Percentiles rank a stretch among this genome's conserved stretches.
Conservation (phyloP, 2,329 filamentous ascomycete species). For the Fusarium sp. region DNA sequence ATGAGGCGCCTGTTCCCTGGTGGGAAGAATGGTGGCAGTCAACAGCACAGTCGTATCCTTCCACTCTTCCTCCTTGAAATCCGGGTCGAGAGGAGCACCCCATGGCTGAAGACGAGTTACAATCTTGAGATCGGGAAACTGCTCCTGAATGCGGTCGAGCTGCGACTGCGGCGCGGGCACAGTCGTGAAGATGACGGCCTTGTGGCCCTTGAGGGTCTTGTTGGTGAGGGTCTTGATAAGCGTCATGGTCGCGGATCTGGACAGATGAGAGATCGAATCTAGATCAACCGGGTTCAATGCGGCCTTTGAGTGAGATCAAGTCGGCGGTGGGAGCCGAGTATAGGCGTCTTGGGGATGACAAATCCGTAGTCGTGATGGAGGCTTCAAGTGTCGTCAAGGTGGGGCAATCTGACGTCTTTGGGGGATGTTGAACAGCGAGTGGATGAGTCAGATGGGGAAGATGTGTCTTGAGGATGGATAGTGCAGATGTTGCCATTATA, state of each 20-base stretch:
- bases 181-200: constrained; percentile 57
- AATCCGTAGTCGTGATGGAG: constrained; percentile 23
- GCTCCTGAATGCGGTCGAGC: constrained; percentile 50
- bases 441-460: not conserved
- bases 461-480: constrained; percentile 12
- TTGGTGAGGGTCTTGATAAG: constrained; percentile 41
- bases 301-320: constrained; percentile 13
- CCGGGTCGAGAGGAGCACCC: constrained; percentile 40
- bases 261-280: not conserved
- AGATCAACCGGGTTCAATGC: not conserved
- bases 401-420: constrained; percentile 41
- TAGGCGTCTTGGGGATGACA: constrained; percentile 30
- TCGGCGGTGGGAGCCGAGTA: constrained; percentile 2
- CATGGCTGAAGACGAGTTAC: constrained; percentile 46
- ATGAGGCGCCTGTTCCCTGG: constrained; percentile 56
- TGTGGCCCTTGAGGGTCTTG: constrained; percentile 60
- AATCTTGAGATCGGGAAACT: constrained; percentile 60
- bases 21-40: constrained; percentile 57
- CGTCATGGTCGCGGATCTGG: constrained; percentile 23
- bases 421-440: constrained; percentile 1
- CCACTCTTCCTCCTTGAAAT: constrained; percentile 56
- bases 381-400: constrained; percentile 38
- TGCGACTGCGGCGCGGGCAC: constrained; percentile 48
- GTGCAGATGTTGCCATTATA: constrained; percentile 37
- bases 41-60: constrained; percentile 61